Evolutionary conservation across 208 protist species (phyloP).

Genomic region (Trypanosomatidae sp.): DNA sequence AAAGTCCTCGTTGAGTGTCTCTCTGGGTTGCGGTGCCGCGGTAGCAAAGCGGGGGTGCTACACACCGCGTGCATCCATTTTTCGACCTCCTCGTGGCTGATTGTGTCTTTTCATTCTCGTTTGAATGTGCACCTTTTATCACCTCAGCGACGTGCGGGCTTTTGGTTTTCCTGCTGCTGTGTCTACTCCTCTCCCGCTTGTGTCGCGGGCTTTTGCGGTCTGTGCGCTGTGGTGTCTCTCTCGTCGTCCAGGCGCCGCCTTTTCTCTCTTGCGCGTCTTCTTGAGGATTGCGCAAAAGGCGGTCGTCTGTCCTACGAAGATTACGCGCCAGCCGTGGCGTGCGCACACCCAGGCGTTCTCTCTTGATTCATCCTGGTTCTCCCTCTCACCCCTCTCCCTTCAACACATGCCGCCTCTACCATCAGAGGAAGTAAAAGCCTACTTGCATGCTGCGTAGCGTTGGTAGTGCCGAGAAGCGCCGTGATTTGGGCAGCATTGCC

Average conservation of each 20-base stretch:
- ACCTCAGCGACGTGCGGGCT: too few species aligned
- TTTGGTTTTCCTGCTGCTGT: neutral
- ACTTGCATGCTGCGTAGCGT: neutral
- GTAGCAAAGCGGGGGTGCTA: neutral
- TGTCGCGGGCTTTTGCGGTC: neutral
- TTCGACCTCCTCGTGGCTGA: neutral
- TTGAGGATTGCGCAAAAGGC: neutral
- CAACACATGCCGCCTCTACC: neutral
- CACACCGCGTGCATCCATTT: neutral
- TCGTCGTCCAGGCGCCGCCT: neutral
- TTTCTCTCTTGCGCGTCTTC: neutral
- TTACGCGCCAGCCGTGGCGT: neutral
- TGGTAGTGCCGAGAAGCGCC: neutral
- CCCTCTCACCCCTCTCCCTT: neutral
- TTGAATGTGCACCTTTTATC: too few species aligned
- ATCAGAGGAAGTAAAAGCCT: neutral
- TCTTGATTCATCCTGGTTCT: neutral
- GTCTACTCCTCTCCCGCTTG: neutral
- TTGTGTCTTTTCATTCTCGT: neutral
- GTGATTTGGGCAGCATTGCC: neutral
- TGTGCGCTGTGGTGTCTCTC: neutral
- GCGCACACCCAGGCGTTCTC: neutral
- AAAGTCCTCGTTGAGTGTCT: neutral
- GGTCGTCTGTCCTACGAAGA: neutral
- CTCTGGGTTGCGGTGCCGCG: too few species aligned